Percentiles rank a stretch among this genome's conserved stretches.
Evolutionary conservation across 768 basidiomycete species (phyloP).

Genomic region (Gautieria morchelliformis): DNA sequence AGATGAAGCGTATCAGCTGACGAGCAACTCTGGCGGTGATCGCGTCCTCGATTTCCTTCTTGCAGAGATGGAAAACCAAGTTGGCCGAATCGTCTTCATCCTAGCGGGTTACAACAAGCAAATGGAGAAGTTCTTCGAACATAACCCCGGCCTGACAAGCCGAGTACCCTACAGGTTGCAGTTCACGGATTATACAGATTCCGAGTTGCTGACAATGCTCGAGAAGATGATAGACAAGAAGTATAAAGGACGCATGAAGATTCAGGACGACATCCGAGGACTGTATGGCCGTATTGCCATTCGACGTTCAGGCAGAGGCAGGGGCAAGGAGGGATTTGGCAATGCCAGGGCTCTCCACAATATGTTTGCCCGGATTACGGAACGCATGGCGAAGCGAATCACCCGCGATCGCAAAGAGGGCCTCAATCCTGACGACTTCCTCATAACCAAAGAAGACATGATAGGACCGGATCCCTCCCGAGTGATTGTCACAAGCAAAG

Average conservation of each 20-base stretch:
- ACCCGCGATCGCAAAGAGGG: conserved; percentile 32
- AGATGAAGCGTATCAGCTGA: conserved; percentile 66
- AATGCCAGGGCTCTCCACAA: conserved; percentile 56
- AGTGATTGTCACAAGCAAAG: conserved; percentile 33
- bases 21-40: conserved; percentile 33
- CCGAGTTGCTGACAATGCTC: conserved; percentile 48
- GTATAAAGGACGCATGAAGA: conserved; percentile 40
- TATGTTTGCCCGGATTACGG: conserved; percentile 34
- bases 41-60: conserved; percentile 62
- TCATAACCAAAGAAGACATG: conserved; percentile 42
- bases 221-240: conserved; percentile 36
- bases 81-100: conserved; percentile 57
- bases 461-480: conserved; percentile 56
- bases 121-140: conserved; percentile 73
- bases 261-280: conserved; percentile 44
- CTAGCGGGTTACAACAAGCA: conserved; percentile 61
- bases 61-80: conserved; percentile 66
- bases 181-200: conserved; percentile 53
- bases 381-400: conserved; percentile 43
- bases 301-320: conserved; percentile 49
- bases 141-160: conserved; percentile 59
- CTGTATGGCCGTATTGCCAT: conserved; percentile 47
- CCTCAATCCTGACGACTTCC: conserved; percentile 35
- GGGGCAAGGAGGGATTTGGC: conserved; percentile 52
- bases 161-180: conserved; percentile 52